Evolutionary conservation across 768 basidiomycete species (phyloP).

Genomic region (Amyloporia xantha): DNA sequence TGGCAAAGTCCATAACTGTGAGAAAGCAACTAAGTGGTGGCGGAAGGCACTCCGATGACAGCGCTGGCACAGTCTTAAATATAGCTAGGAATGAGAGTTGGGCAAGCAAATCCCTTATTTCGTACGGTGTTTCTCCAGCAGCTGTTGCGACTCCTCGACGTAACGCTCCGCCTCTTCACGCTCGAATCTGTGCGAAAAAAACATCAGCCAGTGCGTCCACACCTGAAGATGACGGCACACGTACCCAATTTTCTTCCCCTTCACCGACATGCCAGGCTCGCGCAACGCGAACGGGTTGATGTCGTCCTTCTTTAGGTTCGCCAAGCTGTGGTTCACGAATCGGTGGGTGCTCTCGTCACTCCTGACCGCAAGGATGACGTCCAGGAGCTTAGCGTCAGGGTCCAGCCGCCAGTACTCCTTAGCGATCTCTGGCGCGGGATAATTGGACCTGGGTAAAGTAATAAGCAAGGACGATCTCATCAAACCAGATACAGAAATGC

Average conservation of each 20-base stretch:
- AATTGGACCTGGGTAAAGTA: slow-evolving; percentile 44
- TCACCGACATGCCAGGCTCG: slow-evolving; percentile 82
- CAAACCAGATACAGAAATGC: slow-evolving; percentile 5
- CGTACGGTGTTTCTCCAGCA: slow-evolving; percentile 32
- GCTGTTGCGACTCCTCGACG: slow-evolving; percentile 52
- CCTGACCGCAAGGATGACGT: slow-evolving; percentile 87
- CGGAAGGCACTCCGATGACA: no score
- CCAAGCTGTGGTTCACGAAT: slow-evolving; percentile 94
- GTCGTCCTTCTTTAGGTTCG: slow-evolving; percentile 75
- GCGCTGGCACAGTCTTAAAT: no score
- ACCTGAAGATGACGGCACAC: slow-evolving; percentile 1
- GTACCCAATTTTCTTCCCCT: slow-evolving; percentile 70
- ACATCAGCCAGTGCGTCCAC: slow-evolving; percentile 7
- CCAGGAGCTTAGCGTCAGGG: slow-evolving; percentile 69
- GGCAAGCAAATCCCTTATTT: no score
- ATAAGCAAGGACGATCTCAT: background rate
- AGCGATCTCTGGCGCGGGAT: slow-evolving; percentile 80
- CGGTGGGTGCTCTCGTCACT: slow-evolving; percentile 91
- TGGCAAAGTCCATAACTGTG: no score
- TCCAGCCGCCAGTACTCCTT: slow-evolving; percentile 91
- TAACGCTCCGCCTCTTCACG: slow-evolving; percentile 60
- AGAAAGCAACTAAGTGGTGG: no score
- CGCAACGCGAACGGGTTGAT: slow-evolving; percentile 86
- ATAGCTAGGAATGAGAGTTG: no score
- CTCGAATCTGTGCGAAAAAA: slow-evolving; percentile 49